These are phyloP conservation scores for Graphiopsis chlorocephala DNA, from an alignment of 2,329 filamentous ascomycete species.

Conservation along the genomic window DNA sequence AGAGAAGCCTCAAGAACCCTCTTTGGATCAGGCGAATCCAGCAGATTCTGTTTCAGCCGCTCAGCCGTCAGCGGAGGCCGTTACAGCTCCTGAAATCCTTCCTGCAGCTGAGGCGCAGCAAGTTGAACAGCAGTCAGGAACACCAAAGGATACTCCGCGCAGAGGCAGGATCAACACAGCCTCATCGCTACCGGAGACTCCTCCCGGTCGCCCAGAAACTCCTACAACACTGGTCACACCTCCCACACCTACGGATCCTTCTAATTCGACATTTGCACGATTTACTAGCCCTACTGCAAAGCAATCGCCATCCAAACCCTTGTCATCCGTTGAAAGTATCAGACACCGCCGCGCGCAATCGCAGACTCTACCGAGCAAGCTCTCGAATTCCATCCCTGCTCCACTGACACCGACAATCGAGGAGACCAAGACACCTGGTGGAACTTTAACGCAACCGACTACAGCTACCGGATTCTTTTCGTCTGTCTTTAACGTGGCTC, in stretches of 20 bases:
- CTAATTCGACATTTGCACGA: constrained; percentile 23
- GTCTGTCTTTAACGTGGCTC: constrained; percentile 85
- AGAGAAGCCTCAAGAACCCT: not conserved
- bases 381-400: constrained; percentile 71
- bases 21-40: not conserved
- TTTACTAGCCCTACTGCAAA: constrained; percentile 5
- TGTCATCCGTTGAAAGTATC: constrained; percentile 33
- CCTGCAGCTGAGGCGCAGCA: not conserved
- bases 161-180: constrained; percentile 35
- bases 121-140: not conserved
- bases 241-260: constrained; percentile 56
- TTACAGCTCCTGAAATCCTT: constrained; percentile 4
- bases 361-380: constrained; percentile 67
- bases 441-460: constrained; percentile 48
- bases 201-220: constrained; percentile 38
- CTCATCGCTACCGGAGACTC: constrained; percentile 38
- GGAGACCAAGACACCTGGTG: constrained; percentile 59
- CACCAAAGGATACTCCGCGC: constrained; percentile 2
- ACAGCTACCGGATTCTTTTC: constrained; percentile 76
- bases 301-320: constrained; percentile 10
- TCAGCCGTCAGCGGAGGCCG: constrained; percentile 5
- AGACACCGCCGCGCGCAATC: constrained; percentile 33
- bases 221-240: constrained; percentile 62
- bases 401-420: constrained; percentile 77
- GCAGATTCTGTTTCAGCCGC: constrained; percentile 6